Evolutionary conservation across 2,329 filamentous ascomycete genomes (phyloP).

Genomic region (Calonectria crousiana): DNA sequence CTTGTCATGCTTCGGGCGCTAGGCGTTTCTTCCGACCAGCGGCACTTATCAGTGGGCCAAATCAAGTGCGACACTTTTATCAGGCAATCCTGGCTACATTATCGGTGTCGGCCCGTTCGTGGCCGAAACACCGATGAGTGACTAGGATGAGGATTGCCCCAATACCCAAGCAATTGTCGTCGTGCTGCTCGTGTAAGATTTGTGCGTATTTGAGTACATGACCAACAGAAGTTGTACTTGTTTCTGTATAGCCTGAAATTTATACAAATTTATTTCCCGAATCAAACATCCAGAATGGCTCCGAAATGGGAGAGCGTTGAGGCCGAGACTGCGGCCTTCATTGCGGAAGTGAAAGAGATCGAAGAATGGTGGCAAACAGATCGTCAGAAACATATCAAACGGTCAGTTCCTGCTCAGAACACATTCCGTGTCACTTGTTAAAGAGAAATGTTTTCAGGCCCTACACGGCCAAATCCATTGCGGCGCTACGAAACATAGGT

Average conservation of each 20-base stretch:
- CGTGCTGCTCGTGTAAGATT: not conserved
- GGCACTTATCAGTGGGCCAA: not conserved
- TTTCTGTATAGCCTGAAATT: not conserved
- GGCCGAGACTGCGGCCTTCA: not conserved
- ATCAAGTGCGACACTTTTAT: not conserved
- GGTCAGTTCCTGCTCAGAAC: not conserved
- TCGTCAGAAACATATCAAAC: not conserved
- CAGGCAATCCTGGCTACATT: not conserved
- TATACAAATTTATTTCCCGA: not conserved
- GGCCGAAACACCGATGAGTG: not conserved
- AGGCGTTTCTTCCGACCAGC: not conserved
- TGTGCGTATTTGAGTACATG: not conserved
- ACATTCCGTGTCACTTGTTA: not conserved
- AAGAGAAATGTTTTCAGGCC: not conserved
- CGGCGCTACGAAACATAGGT: not conserved
- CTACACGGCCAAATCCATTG: not conserved
- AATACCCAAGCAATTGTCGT: not conserved
- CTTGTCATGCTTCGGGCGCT: not conserved
- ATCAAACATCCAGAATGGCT: not conserved
- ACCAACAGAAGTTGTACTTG: no score
- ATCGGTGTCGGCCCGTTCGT: not conserved
- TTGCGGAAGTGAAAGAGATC: not conserved
- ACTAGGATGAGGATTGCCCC: not conserved
- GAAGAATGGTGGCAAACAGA: not conserved
- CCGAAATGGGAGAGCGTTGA: not conserved